Conservation (phyloP, 495 filamentous ascomycete species). For the Podospora pseudocomata region DNA sequence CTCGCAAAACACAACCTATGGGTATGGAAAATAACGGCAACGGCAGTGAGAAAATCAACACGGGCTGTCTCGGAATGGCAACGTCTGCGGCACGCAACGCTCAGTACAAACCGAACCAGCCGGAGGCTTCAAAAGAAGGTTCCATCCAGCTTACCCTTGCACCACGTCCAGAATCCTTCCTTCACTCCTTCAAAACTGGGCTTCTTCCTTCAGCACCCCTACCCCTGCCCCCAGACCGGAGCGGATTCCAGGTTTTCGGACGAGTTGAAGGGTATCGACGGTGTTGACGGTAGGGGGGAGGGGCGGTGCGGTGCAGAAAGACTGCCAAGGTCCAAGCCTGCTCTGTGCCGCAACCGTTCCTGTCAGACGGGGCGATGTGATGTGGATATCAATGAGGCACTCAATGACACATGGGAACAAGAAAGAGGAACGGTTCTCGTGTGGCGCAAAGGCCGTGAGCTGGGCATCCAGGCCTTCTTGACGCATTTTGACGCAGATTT, state of each 20-base stretch:
- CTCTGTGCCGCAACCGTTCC: slow-evolving; percentile 13
- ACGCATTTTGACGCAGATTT: not conserved
- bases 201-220: slow-evolving; percentile 1
- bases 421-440: not conserved
- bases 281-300: not conserved
- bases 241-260: slow-evolving; percentile 8
- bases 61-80: not conserved
- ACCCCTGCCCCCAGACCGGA: not conserved
- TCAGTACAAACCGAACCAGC: not conserved
- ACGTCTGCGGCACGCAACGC: not conserved
- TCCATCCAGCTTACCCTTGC: not conserved
- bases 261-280: slow-evolving; percentile 2
- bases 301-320: not conserved
- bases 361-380: slow-evolving; percentile 18
- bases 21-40: not conserved
- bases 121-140: not conserved
- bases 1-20: not conserved
- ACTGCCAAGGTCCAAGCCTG: slow-evolving; percentile 11
- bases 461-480: slow-evolving; percentile 2
- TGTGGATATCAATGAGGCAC: not conserved
- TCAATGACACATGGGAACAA: slow-evolving; percentile 19
- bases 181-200: not conserved
- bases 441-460: slow-evolving; percentile 10
- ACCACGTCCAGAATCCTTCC: slow-evolving; percentile 7
- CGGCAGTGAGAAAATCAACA: not conserved